phyloP scores from a whole-genome alignment of 768 basidiomycete genomes.

The Russula sp. region DNA sequence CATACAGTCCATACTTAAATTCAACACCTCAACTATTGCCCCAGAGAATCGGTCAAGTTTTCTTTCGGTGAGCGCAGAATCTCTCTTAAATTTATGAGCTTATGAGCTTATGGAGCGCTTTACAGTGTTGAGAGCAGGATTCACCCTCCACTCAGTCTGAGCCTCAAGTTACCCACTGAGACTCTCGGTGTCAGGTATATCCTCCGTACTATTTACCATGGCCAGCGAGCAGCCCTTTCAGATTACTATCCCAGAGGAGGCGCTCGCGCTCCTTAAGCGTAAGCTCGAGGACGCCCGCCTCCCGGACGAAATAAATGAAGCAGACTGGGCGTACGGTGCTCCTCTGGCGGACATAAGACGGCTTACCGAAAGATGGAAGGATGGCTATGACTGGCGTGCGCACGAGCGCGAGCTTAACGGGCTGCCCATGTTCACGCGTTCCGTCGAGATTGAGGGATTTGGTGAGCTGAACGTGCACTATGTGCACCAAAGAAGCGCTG shows the following conservation, averaged over 20 bases:
- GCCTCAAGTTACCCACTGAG: too few species aligned
- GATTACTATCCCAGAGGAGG: constrained; percentile 40
- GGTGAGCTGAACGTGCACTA: constrained; percentile 33
- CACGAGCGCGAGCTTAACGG: constrained; percentile 30
- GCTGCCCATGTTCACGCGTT: constrained; percentile 33
- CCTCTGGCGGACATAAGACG: constrained; percentile 27
- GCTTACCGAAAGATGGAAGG: constrained; percentile 28
- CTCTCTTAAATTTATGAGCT: too few species aligned
- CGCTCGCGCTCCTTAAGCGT: constrained; percentile 35
- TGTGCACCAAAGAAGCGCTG: constrained; percentile 29
- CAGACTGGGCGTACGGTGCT: constrained; percentile 45
- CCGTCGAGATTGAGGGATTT: constrained; percentile 31
- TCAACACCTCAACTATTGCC: too few species aligned
- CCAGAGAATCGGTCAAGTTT: too few species aligned
- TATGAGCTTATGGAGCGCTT: too few species aligned
- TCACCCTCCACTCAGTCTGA: too few species aligned
- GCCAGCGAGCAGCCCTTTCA: constrained; percentile 33
- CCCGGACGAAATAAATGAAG: constrained; percentile 52
- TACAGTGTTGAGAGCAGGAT: too few species aligned
- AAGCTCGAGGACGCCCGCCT: constrained; percentile 45
- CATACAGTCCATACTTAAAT: too few species aligned
- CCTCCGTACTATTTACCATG: neutral
- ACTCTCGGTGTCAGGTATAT: too few species aligned
- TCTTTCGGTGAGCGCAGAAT: too few species aligned
- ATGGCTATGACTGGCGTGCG: constrained; percentile 29